Percentiles rank a stretch among this genome's conserved stretches.
These are phyloP conservation scores for Sclerotinia borealis DNA, from an alignment of 2,329 filamentous ascomycete species.

Conservation along the genomic window DNA sequence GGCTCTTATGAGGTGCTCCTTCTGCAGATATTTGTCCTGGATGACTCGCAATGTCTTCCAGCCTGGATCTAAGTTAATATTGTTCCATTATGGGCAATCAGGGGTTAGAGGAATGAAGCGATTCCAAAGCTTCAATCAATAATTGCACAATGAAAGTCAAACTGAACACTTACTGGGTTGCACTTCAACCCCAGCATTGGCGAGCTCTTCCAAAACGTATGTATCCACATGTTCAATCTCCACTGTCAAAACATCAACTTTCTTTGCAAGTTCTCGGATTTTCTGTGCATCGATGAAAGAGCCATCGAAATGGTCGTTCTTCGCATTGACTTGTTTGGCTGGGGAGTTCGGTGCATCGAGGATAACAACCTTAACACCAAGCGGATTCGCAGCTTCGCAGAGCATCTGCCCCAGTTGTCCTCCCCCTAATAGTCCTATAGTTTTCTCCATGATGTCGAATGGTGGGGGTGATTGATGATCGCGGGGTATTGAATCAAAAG, in stretches of 20 bases:
- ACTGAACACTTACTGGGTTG: conserved; percentile 22
- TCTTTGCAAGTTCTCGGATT: conserved; percentile 70
- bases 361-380: conserved; percentile 78
- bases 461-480: conserved; percentile 2
- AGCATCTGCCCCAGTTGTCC: conserved; percentile 92
- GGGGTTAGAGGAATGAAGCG: neutral
- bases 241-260: conserved; percentile 77
- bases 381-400: conserved; percentile 71
- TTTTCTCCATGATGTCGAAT: conserved; percentile 24
- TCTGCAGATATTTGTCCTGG: conserved; percentile 90
- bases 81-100: conserved; percentile 32
- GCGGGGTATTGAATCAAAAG: neutral
- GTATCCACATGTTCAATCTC: conserved; percentile 96
- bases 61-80: conserved; percentile 66
- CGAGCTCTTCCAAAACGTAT: conserved; percentile 79
- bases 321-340: conserved; percentile 79
- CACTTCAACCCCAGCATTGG: conserved; percentile 54
- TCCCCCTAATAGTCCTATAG: conserved; percentile 46
- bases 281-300: conserved; percentile 81
- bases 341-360: conserved; percentile 70
- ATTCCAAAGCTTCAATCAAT: neutral
- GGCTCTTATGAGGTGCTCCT: conserved; percentile 65
- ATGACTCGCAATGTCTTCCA: conserved; percentile 84
- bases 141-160: neutral
- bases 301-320: conserved; percentile 68